Evolutionary conservation across 108 stramenopile species (phyloP).

Genomic region (Skeletonema marinoi): DNA sequence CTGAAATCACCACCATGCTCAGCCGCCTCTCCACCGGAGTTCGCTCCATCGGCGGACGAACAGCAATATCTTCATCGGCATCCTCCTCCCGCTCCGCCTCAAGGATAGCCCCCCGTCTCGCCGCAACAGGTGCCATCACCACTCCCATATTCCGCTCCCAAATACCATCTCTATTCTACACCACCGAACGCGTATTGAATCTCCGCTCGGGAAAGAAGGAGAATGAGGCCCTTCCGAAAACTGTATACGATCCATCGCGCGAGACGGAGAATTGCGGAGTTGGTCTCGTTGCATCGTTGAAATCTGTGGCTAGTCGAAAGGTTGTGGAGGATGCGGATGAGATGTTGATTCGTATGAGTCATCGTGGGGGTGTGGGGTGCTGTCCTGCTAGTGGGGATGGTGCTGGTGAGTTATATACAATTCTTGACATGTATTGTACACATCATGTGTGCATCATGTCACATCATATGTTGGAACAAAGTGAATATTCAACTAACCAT

Average conservation of each 20-base stretch:
- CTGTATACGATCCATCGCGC: slow-evolving; percentile 68
- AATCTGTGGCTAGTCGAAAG: slow-evolving; percentile 80
- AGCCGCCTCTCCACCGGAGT: neutral
- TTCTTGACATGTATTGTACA: neutral
- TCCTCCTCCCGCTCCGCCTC: neutral
- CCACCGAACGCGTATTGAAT: slow-evolving; percentile 71
- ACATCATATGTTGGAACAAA: slow-evolving; percentile 1
- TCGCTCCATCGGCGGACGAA: neutral
- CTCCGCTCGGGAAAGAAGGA: slow-evolving; percentile 46
- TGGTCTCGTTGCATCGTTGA: slow-evolving; percentile 86
- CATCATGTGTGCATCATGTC: neutral
- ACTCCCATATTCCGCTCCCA: neutral
- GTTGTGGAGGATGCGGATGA: slow-evolving; percentile 96
- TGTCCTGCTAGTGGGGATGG: slow-evolving; percentile 92
- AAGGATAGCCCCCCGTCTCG: neutral
- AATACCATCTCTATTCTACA: slow-evolving; percentile 47
- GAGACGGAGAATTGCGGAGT: slow-evolving; percentile 93
- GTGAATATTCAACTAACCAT: neutral
- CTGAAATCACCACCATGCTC: neutral
- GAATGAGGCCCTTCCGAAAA: slow-evolving; percentile 36
- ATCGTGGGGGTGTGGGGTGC: slow-evolving; percentile 94
- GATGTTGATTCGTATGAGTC: slow-evolving; percentile 97
- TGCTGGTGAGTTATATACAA: slow-evolving; percentile 67
- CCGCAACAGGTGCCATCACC: neutral
- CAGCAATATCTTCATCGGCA: neutral